A percentile compares a stretch with the other conserved stretches of the same genome.
Evolutionary conservation across 192 early-diverging fungal genomes (phyloP).

Genomic region (Allomyces macrogynus): DNA sequence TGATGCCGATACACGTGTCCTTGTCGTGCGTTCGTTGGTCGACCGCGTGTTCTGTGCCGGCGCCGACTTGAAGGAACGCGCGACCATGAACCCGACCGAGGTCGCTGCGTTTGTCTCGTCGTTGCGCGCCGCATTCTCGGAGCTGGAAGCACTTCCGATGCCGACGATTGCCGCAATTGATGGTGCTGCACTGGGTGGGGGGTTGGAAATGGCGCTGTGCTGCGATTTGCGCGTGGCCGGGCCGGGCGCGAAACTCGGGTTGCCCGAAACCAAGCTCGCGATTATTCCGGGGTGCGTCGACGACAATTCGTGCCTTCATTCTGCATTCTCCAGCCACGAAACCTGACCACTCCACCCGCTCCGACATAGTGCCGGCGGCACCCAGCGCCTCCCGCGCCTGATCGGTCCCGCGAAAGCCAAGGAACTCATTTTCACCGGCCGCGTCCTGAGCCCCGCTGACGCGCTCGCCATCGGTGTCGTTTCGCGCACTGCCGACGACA

Average conservation of each 20-base stretch:
- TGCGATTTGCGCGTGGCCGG: slow-evolving; percentile 78
- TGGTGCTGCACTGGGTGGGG: slow-evolving; percentile 89
- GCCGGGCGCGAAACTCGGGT: slow-evolving; percentile 52
- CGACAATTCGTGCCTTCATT: no score
- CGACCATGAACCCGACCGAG: slow-evolving; percentile 51
- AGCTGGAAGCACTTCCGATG: slow-evolving; percentile 68
- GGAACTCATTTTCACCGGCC: slow-evolving; percentile 79
- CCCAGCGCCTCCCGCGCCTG: slow-evolving; percentile 68
- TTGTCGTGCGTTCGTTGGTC: slow-evolving; percentile 60
- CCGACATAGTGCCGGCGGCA: slow-evolving; percentile 78
- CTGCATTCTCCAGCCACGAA: no score
- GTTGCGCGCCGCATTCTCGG: slow-evolving; percentile 52
- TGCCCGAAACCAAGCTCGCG: slow-evolving; percentile 78
- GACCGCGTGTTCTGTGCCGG: slow-evolving; percentile 80
- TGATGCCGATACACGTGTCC: slow-evolving; percentile 42
- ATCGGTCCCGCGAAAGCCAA: slow-evolving; percentile 76
- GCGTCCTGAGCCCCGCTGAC: slow-evolving; percentile 34
- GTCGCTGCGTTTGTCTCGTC: slow-evolving; percentile 63
- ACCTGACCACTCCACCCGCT: background rate
- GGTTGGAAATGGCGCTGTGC: slow-evolving; percentile 72
- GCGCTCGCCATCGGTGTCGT: slow-evolving; percentile 57
- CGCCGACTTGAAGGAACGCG: slow-evolving; percentile 85
- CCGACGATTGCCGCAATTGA: slow-evolving; percentile 90
- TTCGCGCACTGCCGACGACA: slow-evolving; percentile 38
- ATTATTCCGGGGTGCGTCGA: slow-evolving; percentile 96